These are phyloP conservation scores for Cicer judaicum DNA, from an alignment of 306 rosid species.

Conservation along the genomic window DNA sequence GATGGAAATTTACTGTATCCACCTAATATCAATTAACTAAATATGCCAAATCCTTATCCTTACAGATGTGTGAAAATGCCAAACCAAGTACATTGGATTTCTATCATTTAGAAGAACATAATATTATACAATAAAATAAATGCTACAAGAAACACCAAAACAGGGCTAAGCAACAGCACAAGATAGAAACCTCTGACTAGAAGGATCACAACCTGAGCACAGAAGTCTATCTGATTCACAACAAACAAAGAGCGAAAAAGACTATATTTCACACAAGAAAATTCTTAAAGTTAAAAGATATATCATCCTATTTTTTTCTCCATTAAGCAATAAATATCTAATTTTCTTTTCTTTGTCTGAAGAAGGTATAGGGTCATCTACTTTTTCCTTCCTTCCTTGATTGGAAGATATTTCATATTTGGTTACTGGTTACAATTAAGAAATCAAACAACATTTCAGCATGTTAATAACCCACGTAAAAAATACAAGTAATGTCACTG, in stretches of 20 bases:
- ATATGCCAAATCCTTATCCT: slow-evolving; percentile 20
- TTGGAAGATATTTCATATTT: slow-evolving; percentile 30
- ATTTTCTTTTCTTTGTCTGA: slow-evolving; percentile 20
- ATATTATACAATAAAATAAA: slow-evolving; percentile 15
- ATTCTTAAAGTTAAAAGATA: slow-evolving; percentile 14
- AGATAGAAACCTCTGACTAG: background rate
- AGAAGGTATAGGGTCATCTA: slow-evolving; percentile 22
- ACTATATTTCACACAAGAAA: slow-evolving; percentile 9
- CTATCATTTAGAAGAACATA: slow-evolving; percentile 32
- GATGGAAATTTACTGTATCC: slow-evolving; percentile 4
- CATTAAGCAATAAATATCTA: slow-evolving; percentile 3
- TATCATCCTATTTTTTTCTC: background rate
- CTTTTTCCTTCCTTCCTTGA: slow-evolving; percentile 30
- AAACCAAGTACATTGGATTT: background rate
- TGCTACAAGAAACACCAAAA: background rate
- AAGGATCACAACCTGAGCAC: slow-evolving; percentile 1
- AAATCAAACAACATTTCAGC: slow-evolving; percentile 34
- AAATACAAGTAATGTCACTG: slow-evolving; percentile 33
- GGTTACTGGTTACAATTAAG: slow-evolving; percentile 14
- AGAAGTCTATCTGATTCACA: slow-evolving; percentile 7
- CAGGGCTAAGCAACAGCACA: background rate
- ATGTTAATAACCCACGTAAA: slow-evolving; percentile 18
- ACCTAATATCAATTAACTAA: background rate
- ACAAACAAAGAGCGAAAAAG: background rate
- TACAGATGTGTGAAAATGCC: background rate